Evolutionary conservation across 2,329 filamentous ascomycete genomes (phyloP).

Genomic region (Colletotrichum tofieldiae): DNA sequence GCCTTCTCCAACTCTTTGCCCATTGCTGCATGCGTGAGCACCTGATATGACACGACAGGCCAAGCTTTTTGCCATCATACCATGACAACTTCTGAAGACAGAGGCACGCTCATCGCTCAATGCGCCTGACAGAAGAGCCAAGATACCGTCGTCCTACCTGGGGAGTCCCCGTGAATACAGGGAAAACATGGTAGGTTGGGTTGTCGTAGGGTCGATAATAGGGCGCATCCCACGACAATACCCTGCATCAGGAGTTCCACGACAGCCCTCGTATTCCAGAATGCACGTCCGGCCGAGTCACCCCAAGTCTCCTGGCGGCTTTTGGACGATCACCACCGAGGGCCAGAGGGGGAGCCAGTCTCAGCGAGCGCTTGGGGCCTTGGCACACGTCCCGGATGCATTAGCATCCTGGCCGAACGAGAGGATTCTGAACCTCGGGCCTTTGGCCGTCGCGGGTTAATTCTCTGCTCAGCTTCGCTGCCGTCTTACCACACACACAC

Average conservation of each 20-base stretch:
- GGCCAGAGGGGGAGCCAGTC: conserved; percentile 19
- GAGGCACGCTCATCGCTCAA: conserved; percentile 17
- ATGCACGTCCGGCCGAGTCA: conserved; percentile 24
- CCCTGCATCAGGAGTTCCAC: conserved; percentile 29
- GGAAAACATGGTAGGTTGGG: not conserved
- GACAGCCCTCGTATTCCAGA: conserved; percentile 32
- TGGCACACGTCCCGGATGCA: conserved; percentile 37
- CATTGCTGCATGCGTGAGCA: not conserved
- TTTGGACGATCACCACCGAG: conserved; percentile 31
- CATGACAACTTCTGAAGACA: conserved; percentile 20
- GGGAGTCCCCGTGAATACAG: conserved; percentile 10
- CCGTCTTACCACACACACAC: not conserved
- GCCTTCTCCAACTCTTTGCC: not conserved
- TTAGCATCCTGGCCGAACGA: conserved; percentile 22
- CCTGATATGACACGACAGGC: conserved; percentile 27
- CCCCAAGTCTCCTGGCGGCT: conserved; percentile 1
- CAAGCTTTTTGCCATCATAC: conserved; percentile 33
- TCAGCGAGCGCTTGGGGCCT: conserved; percentile 3
- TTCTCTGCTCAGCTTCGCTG: conserved; percentile 13
- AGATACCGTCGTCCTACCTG: not conserved
- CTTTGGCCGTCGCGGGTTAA: not conserved
- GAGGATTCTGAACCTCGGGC: conserved; percentile 10
- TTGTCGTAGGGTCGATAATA: not conserved
- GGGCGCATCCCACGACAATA: not conserved
- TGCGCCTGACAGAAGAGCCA: conserved; percentile 10